Evolutionary conservation across 257 asterid species (phyloP), one percentile per base, ranked within the genome.

Genomic region (Solanum etuberosum): DNA sequence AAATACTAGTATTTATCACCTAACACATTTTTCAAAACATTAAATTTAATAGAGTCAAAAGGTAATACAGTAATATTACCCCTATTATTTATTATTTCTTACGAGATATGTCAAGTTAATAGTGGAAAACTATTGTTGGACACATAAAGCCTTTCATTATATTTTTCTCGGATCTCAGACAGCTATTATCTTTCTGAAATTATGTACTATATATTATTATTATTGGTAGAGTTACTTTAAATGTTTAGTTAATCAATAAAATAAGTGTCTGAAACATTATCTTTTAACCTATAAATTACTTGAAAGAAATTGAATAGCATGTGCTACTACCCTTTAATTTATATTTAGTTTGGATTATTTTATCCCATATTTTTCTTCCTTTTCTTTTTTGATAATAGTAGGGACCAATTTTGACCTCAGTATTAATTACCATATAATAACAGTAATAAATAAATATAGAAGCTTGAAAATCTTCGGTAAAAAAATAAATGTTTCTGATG

Each of bases 61-160:
- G 3, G 16, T 51, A 16, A 51, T 51, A 16, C 16, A 16, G 0
- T 51, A 51, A 4, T 51, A 51, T 51, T 51, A 2, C 1, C 7
- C 21, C 61, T 18, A 1, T 16, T 51, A 51, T 16, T 16, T 0
- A 51, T 51, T 51, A 6, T 16, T 51, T 51, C 9, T 51, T 18
- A 51, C 16, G 61, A 0, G 4, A 51, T 2, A 0, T 51, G 9
- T 1, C 9, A 51, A 18, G 0, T 51, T 6, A 51, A 1, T 51
- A 51, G 0, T 2, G 0, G 4, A 51, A 21, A 51, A 51, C n/a
- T 51, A 18, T 6, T 18, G 1, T 51, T 10, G 0, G 1, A 5
- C 1, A 1, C n/a, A n/a, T n/a, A n/a, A n/a, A n/a, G n/a, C 63
- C 65, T 78, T 77, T 42, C 23, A 25, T 40, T 40, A 40, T 77